Evolutionary conservation across 202 grass and related monocot species (phyloP), one percentile per base, ranked within the genome.

Genomic region (Setaria viridis): DNA sequence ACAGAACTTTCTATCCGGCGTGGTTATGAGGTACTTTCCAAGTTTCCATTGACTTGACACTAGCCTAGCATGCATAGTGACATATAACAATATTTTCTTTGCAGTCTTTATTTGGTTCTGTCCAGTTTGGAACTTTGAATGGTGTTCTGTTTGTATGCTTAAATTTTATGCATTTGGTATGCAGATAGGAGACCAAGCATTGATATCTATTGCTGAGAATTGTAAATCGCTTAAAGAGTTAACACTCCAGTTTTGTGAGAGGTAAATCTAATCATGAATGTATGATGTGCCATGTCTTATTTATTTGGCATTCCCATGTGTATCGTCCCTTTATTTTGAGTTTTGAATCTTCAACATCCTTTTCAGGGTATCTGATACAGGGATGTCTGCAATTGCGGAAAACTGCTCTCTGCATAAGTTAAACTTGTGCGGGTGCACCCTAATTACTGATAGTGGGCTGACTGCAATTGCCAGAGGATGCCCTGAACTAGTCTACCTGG

Each of bases 21-120:
- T 85, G 92, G 95, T 86, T 87, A 98, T n/a, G 89, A 95, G 95
- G 95, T 98, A 90, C 49, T 65, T 87, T 80, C 32, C 6, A 62
- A 63, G 37, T 58, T 69, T 46, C 4, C 21, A 15, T 76, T 78
- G 25, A 50, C 47, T 69, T 84, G 7, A 9, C 46, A 34, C 19
- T 76, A 81, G 11, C 50, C 9, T 68, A 62, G 11, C 50, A 50
- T 86, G 15, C 43, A 86, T 51, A n/a, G 30, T 46, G 50, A 82
- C 32, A 76, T 4, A 85, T 82, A 32, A 29, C 47, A 84, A 57
- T 17, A 15, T 62, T 76, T 35, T 45, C 19, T 1, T 2, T 67
- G 11, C 50, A 30, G 2, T 41, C 4, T 78, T 37, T 64, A 46
- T 64, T 39, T 77, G 30, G 2, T 67, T 89, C 7, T 45, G 49